Evolutionary conservation across 2,329 filamentous ascomycete species (phyloP), one percentile per base, ranked within the genome.

Genomic region (Monosporascus sp.): DNA sequence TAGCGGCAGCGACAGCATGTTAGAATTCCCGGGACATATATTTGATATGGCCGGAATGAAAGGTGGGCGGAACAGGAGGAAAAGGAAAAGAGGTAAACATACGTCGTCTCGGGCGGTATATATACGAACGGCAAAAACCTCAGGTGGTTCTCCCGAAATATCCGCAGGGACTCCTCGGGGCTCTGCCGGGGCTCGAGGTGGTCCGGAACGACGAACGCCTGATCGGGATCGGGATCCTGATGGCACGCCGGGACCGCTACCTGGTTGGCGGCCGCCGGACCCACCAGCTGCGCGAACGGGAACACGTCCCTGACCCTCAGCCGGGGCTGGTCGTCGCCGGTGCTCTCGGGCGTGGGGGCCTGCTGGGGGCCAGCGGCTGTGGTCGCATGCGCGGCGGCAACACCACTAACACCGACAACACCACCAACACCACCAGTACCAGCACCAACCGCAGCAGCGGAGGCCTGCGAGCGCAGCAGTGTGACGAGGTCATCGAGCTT

Each of bases 401-500:
- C 44, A 44, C 50, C 19, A 50, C 47, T 46, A 41, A 46, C 22
- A 20, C 50, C 52, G n/a, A 24, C 46, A 37, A 22, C 51, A 51
- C 48, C 20, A 44, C 34, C 46, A 26, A 49, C 24, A 20, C 44
- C 51, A 37, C 54, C 40, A 2, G 55, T 37, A 20, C 54, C 56
- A 48, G 38, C 26, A 24, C 48, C 20, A 49, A 36, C 49, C 5
- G 45, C 37, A 20, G 38, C 40, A 48, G 44, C 52, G 19, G 53
- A 51, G 9, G 63, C 58, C 38, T 67, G 66, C n/a, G 62, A 61
- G 44, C 61, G 58, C 41, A 68, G 59, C 26, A 67, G 59, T 5
- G 60, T 56, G 5, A 67, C 63, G n/a, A 68, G 50, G 20, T 64
- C 62, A 36, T 68, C 66, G 4, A 67, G 58, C 43, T 65, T 66